Evolutionary conservation across 176 grass and related monocot species (phyloP), one percentile per base, ranked within the genome.

Genomic region (Otatea glauca): DNA sequence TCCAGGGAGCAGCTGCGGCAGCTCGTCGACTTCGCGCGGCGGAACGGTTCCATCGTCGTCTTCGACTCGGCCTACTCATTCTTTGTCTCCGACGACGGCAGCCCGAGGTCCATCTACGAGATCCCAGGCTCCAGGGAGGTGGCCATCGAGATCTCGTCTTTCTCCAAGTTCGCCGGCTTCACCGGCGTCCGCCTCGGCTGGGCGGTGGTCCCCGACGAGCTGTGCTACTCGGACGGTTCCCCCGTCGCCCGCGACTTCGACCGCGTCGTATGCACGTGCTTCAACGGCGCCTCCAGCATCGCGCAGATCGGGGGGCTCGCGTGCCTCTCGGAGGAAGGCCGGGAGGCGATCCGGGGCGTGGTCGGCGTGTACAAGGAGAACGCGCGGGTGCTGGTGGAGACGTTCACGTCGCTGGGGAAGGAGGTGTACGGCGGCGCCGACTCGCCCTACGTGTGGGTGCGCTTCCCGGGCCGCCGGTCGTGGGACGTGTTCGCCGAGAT

Each of bases 111-210:
- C 86, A 99, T 99, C 88, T 99, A 94, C 59, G 96, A 99, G 81
- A 87, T 96, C 64, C 91, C 96, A 12, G 91, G 96, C 32, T 80
- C 96, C 18, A 84, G 92, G 58, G 91, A 99, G 93, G 96, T 98
- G 38, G 96, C 96, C 66, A 99, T 99, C 74, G 96, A 99, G 93
- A 88, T 99, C 65, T 88, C 88, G 32, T 95, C 96, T 49, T 96
- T 99, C 86, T 99, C 96, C 38, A 99, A 99, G 77, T 92, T 91
- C 68, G 96, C 96, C 47, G 93, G 96, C 0, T 99, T 99, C 81
- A 96, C 96, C 21, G 96, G 96, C 9, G 89, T 99, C 38, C 91
- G 96, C 0, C 88, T 99, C 0, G 96, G 96, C 0, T 99, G 96
- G 93, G 88, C 93, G 0, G 96, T 96, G 15, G 89, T 99, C 11